A percentile compares a stretch with the other conserved stretches of the same genome.
Evolutionary conservation across 106 monocot genomes (phyloP).

Genomic region (Chionographis japonica): DNA sequence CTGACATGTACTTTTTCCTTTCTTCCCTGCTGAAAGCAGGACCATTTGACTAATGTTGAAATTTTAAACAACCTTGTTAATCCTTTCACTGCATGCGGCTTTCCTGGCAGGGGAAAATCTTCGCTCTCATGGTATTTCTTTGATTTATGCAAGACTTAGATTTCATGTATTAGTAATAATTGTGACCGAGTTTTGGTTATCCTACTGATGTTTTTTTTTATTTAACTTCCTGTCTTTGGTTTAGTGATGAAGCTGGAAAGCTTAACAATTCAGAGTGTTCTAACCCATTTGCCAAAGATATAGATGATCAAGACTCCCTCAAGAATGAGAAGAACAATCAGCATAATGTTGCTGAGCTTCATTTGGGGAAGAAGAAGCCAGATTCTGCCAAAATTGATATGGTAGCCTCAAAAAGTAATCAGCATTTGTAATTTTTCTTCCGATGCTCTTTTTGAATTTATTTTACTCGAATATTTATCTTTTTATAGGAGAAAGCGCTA

Average conservation of each 20-base stretch:
- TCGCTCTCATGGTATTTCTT: conserved; percentile 20
- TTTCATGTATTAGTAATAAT: not conserved
- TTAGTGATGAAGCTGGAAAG: conserved; percentile 21
- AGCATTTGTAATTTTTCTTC: conserved; percentile 1
- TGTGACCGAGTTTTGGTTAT: not conserved
- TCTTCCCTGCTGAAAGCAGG: conserved; percentile 23
- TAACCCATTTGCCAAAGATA: conserved; percentile 13
- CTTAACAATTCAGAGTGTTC: conserved; percentile 14
- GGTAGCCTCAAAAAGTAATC: conserved; percentile 26
- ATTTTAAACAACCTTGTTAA: not conserved
- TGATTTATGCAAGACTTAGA: not conserved
- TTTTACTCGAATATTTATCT: not conserved
- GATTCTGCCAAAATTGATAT: conserved; percentile 62
- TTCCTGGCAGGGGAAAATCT: conserved; percentile 3
- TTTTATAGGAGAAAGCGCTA: conserved; percentile 76
- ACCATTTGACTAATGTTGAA: conserved; percentile 2
- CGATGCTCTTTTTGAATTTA: not conserved
- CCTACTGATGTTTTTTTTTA: not conserved
- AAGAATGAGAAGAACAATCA: conserved; percentile 65
- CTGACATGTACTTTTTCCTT: not conserved
- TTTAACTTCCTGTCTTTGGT: not conserved
- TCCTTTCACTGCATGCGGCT: conserved; percentile 9
- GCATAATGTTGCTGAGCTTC: conserved; percentile 69
- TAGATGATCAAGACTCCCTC: conserved; percentile 23
- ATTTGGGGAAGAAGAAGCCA: conserved; percentile 40